Evolutionary conservation across 1,139 yeast genomes (phyloP).

Genomic region (Hemisphaericaspora lyxosophila): DNA sequence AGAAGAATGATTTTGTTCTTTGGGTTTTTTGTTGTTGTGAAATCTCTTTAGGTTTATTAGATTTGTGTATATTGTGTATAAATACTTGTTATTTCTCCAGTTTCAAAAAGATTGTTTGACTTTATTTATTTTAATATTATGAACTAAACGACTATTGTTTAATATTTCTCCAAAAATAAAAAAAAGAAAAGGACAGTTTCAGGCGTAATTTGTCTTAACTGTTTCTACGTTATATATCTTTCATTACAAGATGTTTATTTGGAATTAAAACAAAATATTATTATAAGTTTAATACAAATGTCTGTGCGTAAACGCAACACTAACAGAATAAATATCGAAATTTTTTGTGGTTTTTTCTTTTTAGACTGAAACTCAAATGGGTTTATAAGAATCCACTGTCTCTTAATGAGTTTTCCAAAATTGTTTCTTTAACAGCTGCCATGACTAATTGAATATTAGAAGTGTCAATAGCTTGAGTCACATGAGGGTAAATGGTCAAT

Average conservation of each 20-base stretch:
- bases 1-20: background rate
- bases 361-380: too few species aligned
- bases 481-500: constrained; percentile 81
- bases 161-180: too few species aligned
- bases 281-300: background rate
- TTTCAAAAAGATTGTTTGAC: too few species aligned
- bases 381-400: constrained; percentile 75
- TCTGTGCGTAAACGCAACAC: background rate
- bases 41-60: background rate
- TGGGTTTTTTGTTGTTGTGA: too few species aligned
- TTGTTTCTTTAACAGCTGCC: constrained; percentile 89
- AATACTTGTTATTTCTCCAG: background rate
- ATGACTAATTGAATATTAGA: constrained; percentile 83
- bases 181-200: too few species aligned
- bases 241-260: too few species aligned
- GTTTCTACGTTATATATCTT: too few species aligned
- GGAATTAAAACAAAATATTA: too few species aligned
- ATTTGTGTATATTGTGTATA: background rate
- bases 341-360: too few species aligned
- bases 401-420: constrained; percentile 76
- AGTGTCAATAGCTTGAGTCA: constrained; percentile 94
- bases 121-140: too few species aligned
- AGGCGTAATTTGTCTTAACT: too few species aligned
- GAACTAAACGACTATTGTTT: too few species aligned
- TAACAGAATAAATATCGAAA: background rate